Evolutionary conservation across 2,329 filamentous ascomycete species (phyloP).

Genomic region (Hymenoscyphus infarciens): DNA sequence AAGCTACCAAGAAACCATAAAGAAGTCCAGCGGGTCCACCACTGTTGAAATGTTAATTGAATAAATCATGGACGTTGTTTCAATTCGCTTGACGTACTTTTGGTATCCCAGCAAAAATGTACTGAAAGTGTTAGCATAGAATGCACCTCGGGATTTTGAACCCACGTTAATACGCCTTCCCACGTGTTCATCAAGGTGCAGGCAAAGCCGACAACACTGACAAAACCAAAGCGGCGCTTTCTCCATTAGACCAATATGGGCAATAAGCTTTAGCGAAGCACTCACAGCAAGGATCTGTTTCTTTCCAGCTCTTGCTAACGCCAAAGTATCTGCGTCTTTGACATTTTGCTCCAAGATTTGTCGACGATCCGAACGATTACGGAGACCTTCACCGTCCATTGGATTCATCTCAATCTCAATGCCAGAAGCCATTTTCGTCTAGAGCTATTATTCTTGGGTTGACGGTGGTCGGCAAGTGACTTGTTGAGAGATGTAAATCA

Average conservation of each 20-base stretch:
- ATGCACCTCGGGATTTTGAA: no score
- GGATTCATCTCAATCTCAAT: not conserved
- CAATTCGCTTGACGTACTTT: not conserved
- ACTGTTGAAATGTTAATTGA: not conserved
- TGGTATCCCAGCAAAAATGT: not conserved
- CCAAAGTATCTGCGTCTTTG: not conserved
- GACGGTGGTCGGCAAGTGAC: not conserved
- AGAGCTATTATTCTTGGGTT: not conserved
- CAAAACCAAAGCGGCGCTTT: not conserved
- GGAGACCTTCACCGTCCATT: not conserved
- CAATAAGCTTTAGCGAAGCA: not conserved
- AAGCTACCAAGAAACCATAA: slow-evolving; percentile 8
- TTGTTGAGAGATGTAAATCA: not conserved
- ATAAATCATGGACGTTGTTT: not conserved
- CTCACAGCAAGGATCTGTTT: slow-evolving; percentile 5
- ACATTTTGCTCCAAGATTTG: not conserved
- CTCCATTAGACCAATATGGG: not conserved
- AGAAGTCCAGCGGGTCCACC: slow-evolving; percentile 9
- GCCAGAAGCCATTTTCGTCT: not conserved
- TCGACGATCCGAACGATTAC: not conserved
- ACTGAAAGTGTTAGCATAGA: not conserved
- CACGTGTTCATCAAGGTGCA: slow-evolving; percentile 8
- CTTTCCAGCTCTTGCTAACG: slow-evolving; percentile 4
- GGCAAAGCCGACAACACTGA: slow-evolving; percentile 7
- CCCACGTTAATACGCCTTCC: slow-evolving; percentile 7